Base-by-base conservation (phyloP, 345 rosid species). In the Barbarea vulgaris region DNA sequence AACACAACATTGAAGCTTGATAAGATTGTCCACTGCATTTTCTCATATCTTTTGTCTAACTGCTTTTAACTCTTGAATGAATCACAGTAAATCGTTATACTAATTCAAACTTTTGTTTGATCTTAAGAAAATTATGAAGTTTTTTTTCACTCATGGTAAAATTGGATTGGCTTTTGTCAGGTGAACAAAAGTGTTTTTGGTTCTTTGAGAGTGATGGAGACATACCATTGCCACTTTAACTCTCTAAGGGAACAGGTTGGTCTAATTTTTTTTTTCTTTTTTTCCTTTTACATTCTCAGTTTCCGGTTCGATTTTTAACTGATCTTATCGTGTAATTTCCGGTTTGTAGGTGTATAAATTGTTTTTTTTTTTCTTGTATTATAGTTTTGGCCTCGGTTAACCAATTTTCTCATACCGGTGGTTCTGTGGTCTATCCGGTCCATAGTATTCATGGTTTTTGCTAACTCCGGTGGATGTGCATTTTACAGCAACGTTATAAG, bases 201-300 rank as follows among this genome's bases (percentile, higher is more conserved):
- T 79, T 81, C 79, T 78, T 70, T 86, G 67, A 77, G 91, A 81
- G 84, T 87, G 92, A 89, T 82, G 79, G 96, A 79, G 94, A 88
- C 94, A 77, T 81, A 80, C 83, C 97, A 42, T 88, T 84, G 82
- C 89, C 25, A 46, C 76, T 70, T 70, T 70, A 64, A 70, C 88
- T 86, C 82, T 60, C 81, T 60, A 89, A 85, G 81, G 52, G 73
- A 86, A 88, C 85, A 87, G 86, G 96, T 89, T 76, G 25, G 85
- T 78, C 72, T 78, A 51, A 65, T 13, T 53, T 48, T 77, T 1
- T 64, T 47, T 13, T 53, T 48, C 76, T 1, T 64, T 47, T 33
- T 15, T 82, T 79, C 65, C 79, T 80, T 76, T 80, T 56, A 73
- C 74, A 75, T 58, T 59, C 61, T 74, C 47, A 58, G 69, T 59